Evolutionary conservation across 441 rosid species (phyloP).

Genomic region (Populus hybrid): DNA sequence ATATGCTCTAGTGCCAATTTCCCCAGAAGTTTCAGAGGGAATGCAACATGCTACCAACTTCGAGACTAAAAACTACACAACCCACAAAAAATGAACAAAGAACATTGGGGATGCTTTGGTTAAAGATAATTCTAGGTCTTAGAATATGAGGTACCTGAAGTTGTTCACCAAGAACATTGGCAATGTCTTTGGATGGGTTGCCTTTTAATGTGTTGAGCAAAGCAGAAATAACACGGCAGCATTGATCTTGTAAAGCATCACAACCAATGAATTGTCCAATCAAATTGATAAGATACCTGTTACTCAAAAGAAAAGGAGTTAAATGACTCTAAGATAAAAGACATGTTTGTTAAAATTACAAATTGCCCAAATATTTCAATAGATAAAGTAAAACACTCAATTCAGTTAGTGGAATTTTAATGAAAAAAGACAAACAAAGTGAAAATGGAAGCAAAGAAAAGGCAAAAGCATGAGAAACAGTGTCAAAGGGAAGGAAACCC

Average conservation of each 20-base stretch:
- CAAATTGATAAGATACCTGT: conserved; percentile 90
- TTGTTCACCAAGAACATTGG: conserved; percentile 82
- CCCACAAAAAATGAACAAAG: conserved; percentile 12
- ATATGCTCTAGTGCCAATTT: conserved; percentile 48
- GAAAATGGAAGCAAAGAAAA: background rate
- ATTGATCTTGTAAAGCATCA: conserved; percentile 82
- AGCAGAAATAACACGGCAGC: conserved; percentile 68
- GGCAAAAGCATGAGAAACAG: background rate
- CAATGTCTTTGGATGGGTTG: conserved; percentile 63
- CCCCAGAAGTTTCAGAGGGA: conserved; percentile 43
- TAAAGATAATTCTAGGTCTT: conserved; percentile 16
- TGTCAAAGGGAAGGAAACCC: background rate
- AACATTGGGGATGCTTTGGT: conserved; percentile 1
- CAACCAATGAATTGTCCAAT: conserved; percentile 72
- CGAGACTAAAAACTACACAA: conserved; percentile 84
- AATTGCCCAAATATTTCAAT: background rate
- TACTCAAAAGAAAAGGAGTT: conserved; percentile 24
- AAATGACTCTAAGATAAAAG: background rate
- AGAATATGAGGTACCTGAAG: conserved; percentile 59
- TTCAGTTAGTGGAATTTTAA: background rate
- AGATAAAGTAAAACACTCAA: background rate
- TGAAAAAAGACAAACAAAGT: background rate
- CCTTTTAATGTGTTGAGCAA: conserved; percentile 57
- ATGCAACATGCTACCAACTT: conserved; percentile 88
- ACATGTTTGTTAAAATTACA: background rate